Evolutionary conservation across 352 stramenopile genomes (phyloP), one percentile per base, ranked within the genome.

Genomic region (Phytopythium vexans): DNA sequence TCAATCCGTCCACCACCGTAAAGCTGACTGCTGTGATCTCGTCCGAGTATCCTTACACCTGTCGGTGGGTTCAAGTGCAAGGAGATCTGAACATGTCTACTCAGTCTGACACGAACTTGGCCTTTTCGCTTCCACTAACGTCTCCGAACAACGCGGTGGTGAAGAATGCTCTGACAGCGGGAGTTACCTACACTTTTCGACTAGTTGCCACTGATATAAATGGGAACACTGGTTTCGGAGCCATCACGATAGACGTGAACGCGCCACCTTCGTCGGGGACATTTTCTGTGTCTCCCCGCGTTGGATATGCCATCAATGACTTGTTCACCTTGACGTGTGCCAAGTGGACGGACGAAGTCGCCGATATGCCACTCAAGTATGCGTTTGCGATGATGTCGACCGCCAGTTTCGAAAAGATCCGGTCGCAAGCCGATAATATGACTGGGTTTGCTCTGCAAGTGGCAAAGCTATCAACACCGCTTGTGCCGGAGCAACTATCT

Each of bases 131-230:
- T n/a, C 66, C 77, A 0, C 62, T 92, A 1, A 82, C 75, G 0
- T 85, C 51, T 32, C 27, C 64, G 5, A 81, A 54, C 48, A 90
- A 89, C 40, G 62, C 66, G 0, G 82, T 92, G 35, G 42, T 58
- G 2, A 69, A 70, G 36, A 86, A 87, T 51, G 63, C 48, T 11
- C 63, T 92, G 15, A 89, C 79, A 1, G 41, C 77, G 2, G 82
- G 79, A n/a, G 58, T 86, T 11, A 82, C 66, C 21, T 92, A 92
- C 54, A 58, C 68, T 3, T 79, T 92, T n/a, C 74, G 79, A 1
- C 64, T 88, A 1, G 49, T 81, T 0, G 82, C 79, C 0, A 77
- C 52, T 0, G 77, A 90, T 15, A 65, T 77, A 33, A 81, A 72
- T 40, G 72, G 70, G 8, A 85, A 80, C 40, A 43, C 53, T 1